Conservation (phyloP, 192 early-diverging fungal species). For the Tieghemiomyces parasiticus region DNA sequence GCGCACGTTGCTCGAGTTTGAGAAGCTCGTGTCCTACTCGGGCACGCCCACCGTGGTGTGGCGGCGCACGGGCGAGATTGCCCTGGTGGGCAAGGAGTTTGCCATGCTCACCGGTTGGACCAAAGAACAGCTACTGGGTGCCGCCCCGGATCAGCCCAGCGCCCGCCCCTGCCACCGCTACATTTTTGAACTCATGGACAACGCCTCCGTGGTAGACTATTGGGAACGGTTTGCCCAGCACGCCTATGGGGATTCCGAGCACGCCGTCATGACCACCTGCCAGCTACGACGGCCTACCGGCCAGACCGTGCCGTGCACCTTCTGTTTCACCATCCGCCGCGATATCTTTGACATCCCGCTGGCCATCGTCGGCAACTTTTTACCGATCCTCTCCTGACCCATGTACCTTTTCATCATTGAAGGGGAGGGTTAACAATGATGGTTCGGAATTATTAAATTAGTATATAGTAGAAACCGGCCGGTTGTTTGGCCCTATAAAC, state of each 20-base stretch:
- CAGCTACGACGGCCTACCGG: constrained; percentile 59
- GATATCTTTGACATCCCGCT: constrained; percentile 93
- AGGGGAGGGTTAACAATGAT: too few relatives aligned
- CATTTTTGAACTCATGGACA: constrained; percentile 75
- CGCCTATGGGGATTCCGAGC: constrained; percentile 87
- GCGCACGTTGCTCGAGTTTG: constrained; percentile 83
- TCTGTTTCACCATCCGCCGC: constrained; percentile 92
- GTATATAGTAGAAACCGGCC: too few relatives aligned
- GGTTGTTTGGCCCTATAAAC: too few relatives aligned
- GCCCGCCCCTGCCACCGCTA: constrained; percentile 10
- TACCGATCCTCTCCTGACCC: constrained; percentile 21
- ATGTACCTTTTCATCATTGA: too few relatives aligned
- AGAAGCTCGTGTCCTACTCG: constrained; percentile 88
- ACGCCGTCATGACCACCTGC: constrained; percentile 79
- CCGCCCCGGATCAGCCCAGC: not conserved
- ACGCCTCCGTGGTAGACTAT: constrained; percentile 80
- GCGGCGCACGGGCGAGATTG: constrained; percentile 93
- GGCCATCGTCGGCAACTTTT: constrained; percentile 62
- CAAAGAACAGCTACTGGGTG: constrained; percentile 55
- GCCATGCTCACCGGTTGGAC: constrained; percentile 85
- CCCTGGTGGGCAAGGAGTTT: constrained; percentile 92
- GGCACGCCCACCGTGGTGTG: constrained; percentile 94
- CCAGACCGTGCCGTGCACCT: constrained; percentile 68
- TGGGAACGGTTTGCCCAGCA: constrained; percentile 89
- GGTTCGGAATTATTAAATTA: too few relatives aligned